phyloP scores from a whole-genome alignment of 805 yeast species.

The Myxozyma melibiosi region DNA sequence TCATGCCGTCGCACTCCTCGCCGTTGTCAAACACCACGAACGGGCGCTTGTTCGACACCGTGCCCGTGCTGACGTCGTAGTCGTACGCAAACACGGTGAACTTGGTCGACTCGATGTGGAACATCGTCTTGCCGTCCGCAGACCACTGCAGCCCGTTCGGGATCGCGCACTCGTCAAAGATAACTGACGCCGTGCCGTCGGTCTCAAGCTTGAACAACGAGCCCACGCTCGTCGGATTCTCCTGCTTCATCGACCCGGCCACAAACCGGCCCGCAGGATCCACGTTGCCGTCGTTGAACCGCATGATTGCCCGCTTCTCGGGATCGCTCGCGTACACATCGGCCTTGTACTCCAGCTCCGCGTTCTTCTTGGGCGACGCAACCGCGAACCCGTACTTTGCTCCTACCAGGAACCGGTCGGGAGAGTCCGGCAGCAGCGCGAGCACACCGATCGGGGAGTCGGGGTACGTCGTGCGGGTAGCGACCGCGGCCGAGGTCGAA shows the following conservation, averaged over 20 bases:
- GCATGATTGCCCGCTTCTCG: slow-evolving; percentile 43
- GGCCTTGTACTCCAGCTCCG: slow-evolving; percentile 12
- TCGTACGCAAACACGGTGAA: slow-evolving; percentile 53
- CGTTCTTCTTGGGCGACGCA: slow-evolving; percentile 5
- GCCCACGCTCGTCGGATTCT: slow-evolving; percentile 53
- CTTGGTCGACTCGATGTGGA: slow-evolving; percentile 57
- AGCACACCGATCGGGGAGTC: slow-evolving; percentile 63
- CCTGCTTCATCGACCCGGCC: slow-evolving; percentile 72
- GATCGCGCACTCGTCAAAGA: slow-evolving; percentile 51
- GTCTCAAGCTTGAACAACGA: slow-evolving; percentile 50
- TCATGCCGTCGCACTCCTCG: slow-evolving; percentile 78
- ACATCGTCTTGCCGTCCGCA: slow-evolving; percentile 47
- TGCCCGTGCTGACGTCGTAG: slow-evolving; percentile 46
- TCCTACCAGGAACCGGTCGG: slow-evolving; percentile 61
- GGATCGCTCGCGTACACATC: slow-evolving; percentile 36
- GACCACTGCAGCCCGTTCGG: slow-evolving; percentile 76
- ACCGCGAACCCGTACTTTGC: slow-evolving; percentile 65
- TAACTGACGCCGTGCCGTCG: slow-evolving; percentile 37
- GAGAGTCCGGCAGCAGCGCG: slow-evolving; percentile 55
- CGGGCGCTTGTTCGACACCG: slow-evolving; percentile 44
- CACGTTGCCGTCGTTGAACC: slow-evolving; percentile 83
- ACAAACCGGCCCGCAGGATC: slow-evolving; percentile 76
- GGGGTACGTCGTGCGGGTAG: slow-evolving; percentile 38
- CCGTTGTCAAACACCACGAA: slow-evolving; percentile 46
- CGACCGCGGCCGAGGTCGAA: slow-evolving; percentile 30